Conservation (phyloP, 2,329 filamentous ascomycete genomes). For the Colletotrichum sp. region DNA sequence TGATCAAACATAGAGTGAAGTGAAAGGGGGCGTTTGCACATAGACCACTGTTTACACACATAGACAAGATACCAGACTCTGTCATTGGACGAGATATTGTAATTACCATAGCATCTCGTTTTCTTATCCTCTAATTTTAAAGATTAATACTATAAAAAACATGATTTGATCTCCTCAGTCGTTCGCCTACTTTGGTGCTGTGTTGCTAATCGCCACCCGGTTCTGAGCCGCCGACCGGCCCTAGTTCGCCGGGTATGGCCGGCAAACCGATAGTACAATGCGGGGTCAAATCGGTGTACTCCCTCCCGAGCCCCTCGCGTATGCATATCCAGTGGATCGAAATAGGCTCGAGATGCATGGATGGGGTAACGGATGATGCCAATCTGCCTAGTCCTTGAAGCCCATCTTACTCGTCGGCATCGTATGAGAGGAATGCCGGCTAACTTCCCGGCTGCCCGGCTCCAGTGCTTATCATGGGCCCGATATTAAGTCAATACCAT, state of each 20-base stretch:
- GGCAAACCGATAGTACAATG: background rate
- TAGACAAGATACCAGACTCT: background rate
- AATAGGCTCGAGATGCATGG: background rate
- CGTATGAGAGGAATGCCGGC: background rate
- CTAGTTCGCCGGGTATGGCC: background rate
- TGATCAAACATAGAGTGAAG: background rate
- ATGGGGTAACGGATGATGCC: background rate
- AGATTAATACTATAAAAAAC: background rate
- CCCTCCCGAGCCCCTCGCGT: background rate
- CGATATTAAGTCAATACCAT: background rate
- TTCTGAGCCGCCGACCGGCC: background rate
- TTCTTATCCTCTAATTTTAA: background rate
- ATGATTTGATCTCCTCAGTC: background rate
- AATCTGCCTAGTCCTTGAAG: background rate
- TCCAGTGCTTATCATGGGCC: background rate
- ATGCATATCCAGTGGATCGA: background rate
- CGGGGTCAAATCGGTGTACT: background rate
- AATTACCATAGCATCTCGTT: background rate
- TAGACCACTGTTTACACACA: background rate
- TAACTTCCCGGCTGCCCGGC: background rate
- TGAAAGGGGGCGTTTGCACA: background rate
- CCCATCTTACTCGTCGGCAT: background rate
- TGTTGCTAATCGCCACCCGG: background rate
- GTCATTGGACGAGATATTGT: background rate
- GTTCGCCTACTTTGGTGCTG: accelerated